Evolutionary conservation across 202 grass and related monocot genomes (phyloP), one percentile per base, ranked within the genome.

Genomic region (Schoenoplectus triqueter): DNA sequence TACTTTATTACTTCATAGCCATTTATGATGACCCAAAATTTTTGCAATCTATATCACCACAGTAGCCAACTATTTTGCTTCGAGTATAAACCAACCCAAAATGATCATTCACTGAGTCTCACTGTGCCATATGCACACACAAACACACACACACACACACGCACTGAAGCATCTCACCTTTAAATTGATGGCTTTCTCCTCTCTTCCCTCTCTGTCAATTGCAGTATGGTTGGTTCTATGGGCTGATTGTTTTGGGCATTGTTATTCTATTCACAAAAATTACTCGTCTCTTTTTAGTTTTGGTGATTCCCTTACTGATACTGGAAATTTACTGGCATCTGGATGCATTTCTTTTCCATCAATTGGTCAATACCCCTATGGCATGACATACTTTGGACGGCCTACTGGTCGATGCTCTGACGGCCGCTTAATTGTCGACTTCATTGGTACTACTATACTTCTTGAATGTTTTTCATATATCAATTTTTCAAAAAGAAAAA

Each of bases 281-380:
- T 97, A 97, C 83, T 89, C 86, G 31, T 89, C 92, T 3, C 86
- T 97, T 73, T 97, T 94, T 87, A 94, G 92, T 86, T 97, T 97
- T 65, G 95, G 95, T 22, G 95, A 97, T 69, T 97, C 95, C 61
- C 92, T 92, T 14, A 88, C 92, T 3, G 95, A 97, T 86, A 93
- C 95, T 22, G 95, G 92, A 41, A 97, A 97, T 73, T 88, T 97
- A 40, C 82, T 85, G 40, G 82, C 85, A 69, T 86, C 88, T 55
- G 89, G 83, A 61, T 86, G 86, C 59, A 70, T 87, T 87, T 89
- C 89, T 48, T 89, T 89, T 87, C 74, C 41, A 65, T 88, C 79
- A 73, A 89, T 91, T 84, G 89, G 87, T 82, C 83, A 71, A 11
- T 89, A 88, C 74, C 94, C 94, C 15, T 97, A 97, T 42, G 94